phyloP scores from a whole-genome alignment of 139 green algal genomes.

The Protoeuglena noctilucae region DNA sequence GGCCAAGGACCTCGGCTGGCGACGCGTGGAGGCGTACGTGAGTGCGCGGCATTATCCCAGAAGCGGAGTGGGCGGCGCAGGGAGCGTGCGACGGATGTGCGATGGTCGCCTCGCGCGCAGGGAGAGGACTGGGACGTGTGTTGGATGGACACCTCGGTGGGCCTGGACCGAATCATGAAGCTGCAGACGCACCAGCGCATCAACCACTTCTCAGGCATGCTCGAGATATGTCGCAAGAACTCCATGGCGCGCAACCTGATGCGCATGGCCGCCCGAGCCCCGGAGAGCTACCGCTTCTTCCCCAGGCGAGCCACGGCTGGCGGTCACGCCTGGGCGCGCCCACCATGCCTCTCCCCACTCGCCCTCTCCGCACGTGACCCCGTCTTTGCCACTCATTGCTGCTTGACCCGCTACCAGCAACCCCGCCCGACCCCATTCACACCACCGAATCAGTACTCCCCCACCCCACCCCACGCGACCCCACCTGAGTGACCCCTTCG shows the following conservation, averaged over 20 bases:
- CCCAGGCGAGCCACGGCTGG: slow-evolving; percentile 16
- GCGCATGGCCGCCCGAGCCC: slow-evolving; percentile 29
- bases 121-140: slow-evolving; percentile 5
- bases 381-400: too few species aligned
- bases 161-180: slow-evolving; percentile 17
- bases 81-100: neutral
- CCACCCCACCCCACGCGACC: too few species aligned
- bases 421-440: too few species aligned
- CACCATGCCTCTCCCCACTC: too few species aligned
- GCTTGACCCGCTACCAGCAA: too few species aligned
- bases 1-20: neutral
- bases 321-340: too few species aligned
- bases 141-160: slow-evolving; percentile 9
- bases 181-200: slow-evolving; percentile 27
- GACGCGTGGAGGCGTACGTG: neutral
- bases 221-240: slow-evolving; percentile 43
- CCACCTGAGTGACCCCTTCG: too few species aligned
- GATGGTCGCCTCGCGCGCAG: neutral
- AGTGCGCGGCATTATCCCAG: too few species aligned
- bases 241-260: slow-evolving; percentile 45
- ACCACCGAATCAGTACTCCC: too few species aligned
- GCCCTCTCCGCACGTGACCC: too few species aligned
- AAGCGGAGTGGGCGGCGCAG: too few species aligned
- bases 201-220: slow-evolving; percentile 38
- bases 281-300: slow-evolving; percentile 37